Evolutionary conservation across 2,329 filamentous ascomycete genomes (phyloP).

Genomic region (Verticillium zaregamsianum): DNA sequence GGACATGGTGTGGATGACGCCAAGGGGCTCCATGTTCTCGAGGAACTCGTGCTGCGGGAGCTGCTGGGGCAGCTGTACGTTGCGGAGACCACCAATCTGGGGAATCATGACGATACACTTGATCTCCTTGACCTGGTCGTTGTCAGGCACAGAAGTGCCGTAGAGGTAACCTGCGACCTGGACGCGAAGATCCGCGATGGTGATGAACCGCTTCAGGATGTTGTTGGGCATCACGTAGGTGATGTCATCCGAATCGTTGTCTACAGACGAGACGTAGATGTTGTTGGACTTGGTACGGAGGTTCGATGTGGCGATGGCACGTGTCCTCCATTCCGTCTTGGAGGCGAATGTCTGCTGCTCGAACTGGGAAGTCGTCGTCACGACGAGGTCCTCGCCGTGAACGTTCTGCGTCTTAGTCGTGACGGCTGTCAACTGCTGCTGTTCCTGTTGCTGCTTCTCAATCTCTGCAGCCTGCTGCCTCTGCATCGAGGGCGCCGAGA

Average conservation of each 20-base stretch:
- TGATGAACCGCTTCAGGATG: constrained; percentile 96
- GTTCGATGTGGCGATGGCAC: constrained; percentile 95
- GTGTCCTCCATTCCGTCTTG: constrained; percentile 97
- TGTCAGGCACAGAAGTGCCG: constrained; percentile 86
- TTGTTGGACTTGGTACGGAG: constrained; percentile 92
- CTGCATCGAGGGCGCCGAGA: constrained; percentile 95
- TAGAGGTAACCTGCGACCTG: constrained; percentile 97
- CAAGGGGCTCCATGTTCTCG: constrained; percentile 80
- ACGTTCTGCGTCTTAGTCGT: constrained; percentile 98
- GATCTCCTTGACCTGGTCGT: constrained; percentile 95
- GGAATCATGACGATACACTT: constrained; percentile 96
- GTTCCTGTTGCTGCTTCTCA: constrained; percentile 97
- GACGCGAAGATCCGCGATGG: constrained; percentile 90
- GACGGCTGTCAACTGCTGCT: constrained; percentile 92
- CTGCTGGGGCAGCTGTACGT: constrained; percentile 84
- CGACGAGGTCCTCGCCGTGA: constrained; percentile 95
- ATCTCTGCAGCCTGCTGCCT: constrained; percentile 97
- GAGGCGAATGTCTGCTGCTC: constrained; percentile 97
- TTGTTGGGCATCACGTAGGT: constrained; percentile 99
- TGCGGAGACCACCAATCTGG: constrained; percentile 89
- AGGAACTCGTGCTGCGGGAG: constrained; percentile 91
- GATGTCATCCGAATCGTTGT: constrained; percentile 83
- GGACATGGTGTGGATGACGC: constrained; percentile 91
- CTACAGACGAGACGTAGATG: constrained; percentile 96
- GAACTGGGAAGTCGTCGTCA: constrained; percentile 96